Base-by-base conservation (phyloP, 306 rosid species). In the Spatholobus suberectus region DNA sequence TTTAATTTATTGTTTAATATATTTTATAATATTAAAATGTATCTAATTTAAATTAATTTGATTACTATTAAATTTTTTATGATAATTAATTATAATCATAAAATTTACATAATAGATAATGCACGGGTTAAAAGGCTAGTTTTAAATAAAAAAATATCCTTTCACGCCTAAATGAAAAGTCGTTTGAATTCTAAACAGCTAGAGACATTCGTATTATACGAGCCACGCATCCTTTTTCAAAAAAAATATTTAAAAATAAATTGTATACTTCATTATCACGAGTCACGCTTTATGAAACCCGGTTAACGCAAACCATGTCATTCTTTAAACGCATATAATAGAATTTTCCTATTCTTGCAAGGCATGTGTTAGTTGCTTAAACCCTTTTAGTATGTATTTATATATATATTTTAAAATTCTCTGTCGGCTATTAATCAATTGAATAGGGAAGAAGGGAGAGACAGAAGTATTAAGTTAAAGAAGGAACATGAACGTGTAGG, bases 331-430 rank as follows among this genome's bases (percentile, higher is more conserved):
- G 66, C 41, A 54, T 40, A 12, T 3, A 24, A 35, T 26, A 40
- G 6, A 72, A 34, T 1, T 80, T 35, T 41, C 14, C 11, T 58
- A 20, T 32, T 41, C n/a, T 2, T 52, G 58, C 0, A 2, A 67
- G 65, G 55, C 87, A 78, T 73, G 81, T 54, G 87, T 72, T 73
- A 75, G 77, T 29, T 84, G 81, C 59, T 73, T 68, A 23, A 38
- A 68, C 23, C 7, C 20, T 34, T 43, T 6, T 40, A 73, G 23
- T 54, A 37, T n/a, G 20, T 7, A 6, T 8, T 37, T 49, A 2
- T 26, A 41, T 23, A 13, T 47, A 41, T 23, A 13, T 47, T 32
- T 47, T 9, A 70, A 72, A 52, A 44, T 84, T 21, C 26, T 17
- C 21, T 61, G 81, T 72, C 87, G 63, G 76, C 70, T 61, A 75